A percentile compares a stretch with the other conserved stretches of the same genome.
Evolutionary conservation across 2,329 filamentous ascomycete genomes (phyloP).

Genomic region (Xylaria polymorpha): DNA sequence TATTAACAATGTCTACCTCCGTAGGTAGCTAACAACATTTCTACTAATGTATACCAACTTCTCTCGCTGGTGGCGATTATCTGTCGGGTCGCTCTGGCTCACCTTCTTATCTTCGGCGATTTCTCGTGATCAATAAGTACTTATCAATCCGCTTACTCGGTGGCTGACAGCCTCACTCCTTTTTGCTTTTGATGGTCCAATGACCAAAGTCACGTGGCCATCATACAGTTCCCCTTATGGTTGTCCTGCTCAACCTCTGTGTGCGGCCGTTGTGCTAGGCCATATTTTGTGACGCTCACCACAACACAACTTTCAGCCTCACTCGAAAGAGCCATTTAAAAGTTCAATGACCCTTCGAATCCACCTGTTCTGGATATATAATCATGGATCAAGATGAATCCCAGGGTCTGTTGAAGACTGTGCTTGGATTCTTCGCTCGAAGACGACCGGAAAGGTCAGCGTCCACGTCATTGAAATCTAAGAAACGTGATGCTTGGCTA

Average conservation of each 20-base stretch:
- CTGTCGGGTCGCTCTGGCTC: slow-evolving; percentile 1
- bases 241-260: not conserved
- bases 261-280: not conserved
- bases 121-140: slow-evolving; percentile 7
- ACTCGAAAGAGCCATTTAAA: not conserved
- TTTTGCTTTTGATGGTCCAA: slow-evolving; percentile 9
- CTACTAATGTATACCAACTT: not conserved
- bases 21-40: not conserved
- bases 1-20: slow-evolving; percentile 1
- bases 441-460: slow-evolving; percentile 4
- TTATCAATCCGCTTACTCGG: too few species aligned
- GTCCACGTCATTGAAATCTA: slow-evolving; percentile 5
- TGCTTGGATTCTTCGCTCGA: slow-evolving; percentile 21
- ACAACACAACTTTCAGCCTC: not conserved
- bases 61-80: not conserved
- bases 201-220: slow-evolving; percentile 3
- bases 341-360: not conserved
- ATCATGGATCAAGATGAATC: slow-evolving; percentile 18
- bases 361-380: not conserved
- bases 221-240: not conserved
- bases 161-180: too few species aligned
- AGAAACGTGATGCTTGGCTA: slow-evolving; percentile 14
- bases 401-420: slow-evolving; percentile 1
- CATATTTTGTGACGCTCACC: not conserved
- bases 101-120: slow-evolving; percentile 3